These are phyloP conservation scores for Gynandropsis gynandra DNA, from an alignment of 345 rosid genomes.

Conservation along the genomic window DNA sequence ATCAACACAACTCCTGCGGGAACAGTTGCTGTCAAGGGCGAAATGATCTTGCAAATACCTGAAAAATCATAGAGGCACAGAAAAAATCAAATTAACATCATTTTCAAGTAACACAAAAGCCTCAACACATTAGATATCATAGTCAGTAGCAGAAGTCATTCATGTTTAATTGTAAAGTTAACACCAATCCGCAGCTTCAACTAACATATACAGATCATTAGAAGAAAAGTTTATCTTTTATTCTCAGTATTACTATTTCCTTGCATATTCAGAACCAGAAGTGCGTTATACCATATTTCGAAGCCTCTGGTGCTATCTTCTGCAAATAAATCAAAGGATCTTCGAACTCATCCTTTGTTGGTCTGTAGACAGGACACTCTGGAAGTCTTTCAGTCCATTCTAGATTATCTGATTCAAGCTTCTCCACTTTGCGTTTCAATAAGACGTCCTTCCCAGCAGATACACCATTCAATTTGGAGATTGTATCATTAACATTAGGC, in stretches of 20 bases:
- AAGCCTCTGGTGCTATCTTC: slow-evolving; percentile 92
- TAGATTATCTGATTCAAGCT: slow-evolving; percentile 57
- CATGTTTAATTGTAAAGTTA: neutral
- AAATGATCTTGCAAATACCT: slow-evolving; percentile 96
- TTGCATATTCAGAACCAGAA: slow-evolving; percentile 6
- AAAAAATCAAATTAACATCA: slow-evolving; percentile 1
- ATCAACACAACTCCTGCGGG: slow-evolving; percentile 91
- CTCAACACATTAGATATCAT: neutral
- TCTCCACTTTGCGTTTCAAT: slow-evolving; percentile 60
- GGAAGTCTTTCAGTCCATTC: slow-evolving; percentile 87
- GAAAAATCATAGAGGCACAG: slow-evolving; percentile 13
- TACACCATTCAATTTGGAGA: slow-evolving; percentile 28
- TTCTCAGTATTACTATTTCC: neutral
- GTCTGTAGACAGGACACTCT: slow-evolving; percentile 89
- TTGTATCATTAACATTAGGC: slow-evolving; percentile 36
- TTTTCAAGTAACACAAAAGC: too few species aligned
- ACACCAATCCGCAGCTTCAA: slow-evolving; percentile 1
- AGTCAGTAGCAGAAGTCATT: too few species aligned
- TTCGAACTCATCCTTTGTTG: slow-evolving; percentile 89
- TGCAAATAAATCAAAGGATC: slow-evolving; percentile 90
- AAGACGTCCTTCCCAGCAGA: slow-evolving; percentile 42
- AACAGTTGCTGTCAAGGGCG: slow-evolving; percentile 77
- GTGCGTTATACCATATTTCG: slow-evolving; percentile 81
- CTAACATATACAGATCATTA: slow-evolving; percentile 8
- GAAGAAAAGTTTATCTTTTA: neutral